phyloP scores from a whole-genome alignment of 2,329 filamentous ascomycete species.

The Neophaeococcomyces aloes region DNA sequence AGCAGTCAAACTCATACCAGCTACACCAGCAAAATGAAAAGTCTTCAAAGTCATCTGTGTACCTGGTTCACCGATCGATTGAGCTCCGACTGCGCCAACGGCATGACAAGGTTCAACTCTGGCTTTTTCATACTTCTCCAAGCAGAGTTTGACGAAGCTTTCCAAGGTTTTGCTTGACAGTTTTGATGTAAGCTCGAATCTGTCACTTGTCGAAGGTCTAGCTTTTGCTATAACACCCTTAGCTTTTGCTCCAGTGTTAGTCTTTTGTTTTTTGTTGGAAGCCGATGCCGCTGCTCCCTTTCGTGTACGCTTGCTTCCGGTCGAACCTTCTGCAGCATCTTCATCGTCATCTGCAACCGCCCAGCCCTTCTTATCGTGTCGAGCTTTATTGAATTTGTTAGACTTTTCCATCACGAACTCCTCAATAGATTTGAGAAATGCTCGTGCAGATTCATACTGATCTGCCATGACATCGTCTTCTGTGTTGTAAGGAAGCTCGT shows the following conservation, averaged over 20 bases:
- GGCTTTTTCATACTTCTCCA: slow-evolving; percentile 82
- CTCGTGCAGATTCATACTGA: slow-evolving; percentile 69
- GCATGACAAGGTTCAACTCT: slow-evolving; percentile 91
- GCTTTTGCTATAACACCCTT: slow-evolving; percentile 6
- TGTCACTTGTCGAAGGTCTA: slow-evolving; percentile 19
- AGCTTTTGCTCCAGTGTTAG: background rate
- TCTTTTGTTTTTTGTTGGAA: slow-evolving; percentile 16
- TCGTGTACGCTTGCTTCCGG: slow-evolving; percentile 19
- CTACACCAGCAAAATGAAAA: slow-evolving; percentile 99
- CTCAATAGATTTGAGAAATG: slow-evolving; percentile 69
- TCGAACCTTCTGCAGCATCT: background rate
- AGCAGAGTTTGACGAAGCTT: slow-evolving; percentile 68
- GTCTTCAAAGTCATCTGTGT: slow-evolving; percentile 99
- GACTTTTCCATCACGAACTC: slow-evolving; percentile 58
- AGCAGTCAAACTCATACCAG: slow-evolving; percentile 97
- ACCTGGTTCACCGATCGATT: slow-evolving; percentile 95
- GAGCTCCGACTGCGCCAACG: slow-evolving; percentile 89
- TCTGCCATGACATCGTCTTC: slow-evolving; percentile 40
- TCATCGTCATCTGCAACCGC: slow-evolving; percentile 8
- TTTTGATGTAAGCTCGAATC: slow-evolving; percentile 65
- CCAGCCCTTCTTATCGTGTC: slow-evolving; percentile 17
- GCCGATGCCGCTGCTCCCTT: slow-evolving; percentile 8
- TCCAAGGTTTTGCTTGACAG: slow-evolving; percentile 64
- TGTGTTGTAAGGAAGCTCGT: slow-evolving; percentile 52
- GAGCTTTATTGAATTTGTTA: slow-evolving; percentile 47